A percentile compares a stretch with the other conserved stretches of the same genome.
phyloP scores from a whole-genome alignment of 2,329 filamentous ascomycete genomes.

The Cytospora mali region DNA sequence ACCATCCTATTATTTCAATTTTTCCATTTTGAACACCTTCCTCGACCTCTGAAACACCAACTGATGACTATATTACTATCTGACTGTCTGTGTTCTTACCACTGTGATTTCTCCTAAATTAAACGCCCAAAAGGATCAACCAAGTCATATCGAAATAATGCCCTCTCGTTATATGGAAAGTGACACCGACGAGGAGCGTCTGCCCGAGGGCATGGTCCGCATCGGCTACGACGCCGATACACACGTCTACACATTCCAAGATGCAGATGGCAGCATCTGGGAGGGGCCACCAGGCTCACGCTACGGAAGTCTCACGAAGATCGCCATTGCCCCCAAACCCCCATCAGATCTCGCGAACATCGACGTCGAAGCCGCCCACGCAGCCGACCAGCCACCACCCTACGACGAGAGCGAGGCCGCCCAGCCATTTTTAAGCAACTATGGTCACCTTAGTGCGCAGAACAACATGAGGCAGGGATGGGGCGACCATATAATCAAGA shows the following conservation, averaged over 20 bases:
- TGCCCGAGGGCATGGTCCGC: conserved; percentile 52
- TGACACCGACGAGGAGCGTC: conserved; percentile 45
- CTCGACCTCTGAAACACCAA: too few relatives aligned
- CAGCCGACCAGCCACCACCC: conserved; percentile 24
- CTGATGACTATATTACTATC: too few relatives aligned
- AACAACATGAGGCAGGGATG: neutral
- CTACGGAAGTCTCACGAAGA: conserved; percentile 49
- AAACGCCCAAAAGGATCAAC: neutral
- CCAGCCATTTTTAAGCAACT: conserved; percentile 21
- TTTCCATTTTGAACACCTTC: too few relatives aligned
- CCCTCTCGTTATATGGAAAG: conserved; percentile 27
- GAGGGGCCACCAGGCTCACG: conserved; percentile 49
- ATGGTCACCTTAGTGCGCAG: neutral
- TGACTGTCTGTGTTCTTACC: neutral
- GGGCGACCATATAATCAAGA: conserved; percentile 29
- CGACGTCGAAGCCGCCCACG: conserved; percentile 30
- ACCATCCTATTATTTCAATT: neutral
- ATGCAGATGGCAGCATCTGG: conserved; percentile 46
- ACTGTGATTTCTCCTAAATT: neutral
- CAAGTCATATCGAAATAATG: conserved; percentile 21
- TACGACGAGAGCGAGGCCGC: conserved; percentile 28
- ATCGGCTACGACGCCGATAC: conserved; percentile 55
- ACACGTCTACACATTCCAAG: conserved; percentile 50
- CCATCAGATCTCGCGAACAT: conserved; percentile 20
- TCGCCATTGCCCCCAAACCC: conserved; percentile 36